A percentile compares a stretch with the other conserved stretches of the same genome.
phyloP scores from a whole-genome alignment of 2,329 filamentous ascomycete genomes.

The Stachybotrys chlorohalonatus region DNA sequence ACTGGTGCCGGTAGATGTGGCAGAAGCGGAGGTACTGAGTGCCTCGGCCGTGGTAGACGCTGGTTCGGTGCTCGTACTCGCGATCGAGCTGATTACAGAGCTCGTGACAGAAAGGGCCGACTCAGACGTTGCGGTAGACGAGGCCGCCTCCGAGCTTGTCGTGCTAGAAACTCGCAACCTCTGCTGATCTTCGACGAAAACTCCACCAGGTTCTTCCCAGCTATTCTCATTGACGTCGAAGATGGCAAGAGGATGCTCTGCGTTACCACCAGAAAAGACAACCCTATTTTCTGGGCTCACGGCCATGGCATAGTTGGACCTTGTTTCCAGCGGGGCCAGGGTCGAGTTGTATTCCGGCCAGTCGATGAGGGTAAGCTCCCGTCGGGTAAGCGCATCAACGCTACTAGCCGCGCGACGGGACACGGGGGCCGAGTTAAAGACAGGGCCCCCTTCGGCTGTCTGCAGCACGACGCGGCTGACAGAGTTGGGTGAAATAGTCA shows the following conservation, averaged over 20 bases:
- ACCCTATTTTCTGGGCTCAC: constrained; percentile 57
- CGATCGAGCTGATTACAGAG: constrained; percentile 7
- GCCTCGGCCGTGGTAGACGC: constrained; percentile 6
- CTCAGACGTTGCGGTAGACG: constrained; percentile 7
- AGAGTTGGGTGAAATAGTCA: constrained; percentile 62
- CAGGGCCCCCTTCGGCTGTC: constrained; percentile 47
- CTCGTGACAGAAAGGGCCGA: not conserved
- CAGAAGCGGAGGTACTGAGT: not conserved
- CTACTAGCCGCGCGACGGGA: constrained; percentile 7
- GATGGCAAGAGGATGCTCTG: constrained; percentile 58
- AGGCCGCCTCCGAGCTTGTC: constrained; percentile 11
- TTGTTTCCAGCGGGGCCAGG: constrained; percentile 52
- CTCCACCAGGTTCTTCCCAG: constrained; percentile 40
- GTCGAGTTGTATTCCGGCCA: constrained; percentile 77
- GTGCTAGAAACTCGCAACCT: constrained; percentile 1
- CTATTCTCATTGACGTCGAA: constrained; percentile 68
- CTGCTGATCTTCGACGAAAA: not conserved
- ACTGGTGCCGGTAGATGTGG: constrained; percentile 13
- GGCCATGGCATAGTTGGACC: constrained; percentile 65
- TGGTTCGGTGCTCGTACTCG: constrained; percentile 9
- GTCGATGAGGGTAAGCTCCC: constrained; percentile 45
- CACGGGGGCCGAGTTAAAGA: constrained; percentile 36
- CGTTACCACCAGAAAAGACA: constrained; percentile 69
- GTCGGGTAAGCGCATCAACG: not conserved
- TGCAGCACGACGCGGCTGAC: constrained; percentile 63